Evolutionary conservation across 306 rosid genomes (phyloP), one percentile per base, ranked within the genome.

Genomic region (Castanea crenata): DNA sequence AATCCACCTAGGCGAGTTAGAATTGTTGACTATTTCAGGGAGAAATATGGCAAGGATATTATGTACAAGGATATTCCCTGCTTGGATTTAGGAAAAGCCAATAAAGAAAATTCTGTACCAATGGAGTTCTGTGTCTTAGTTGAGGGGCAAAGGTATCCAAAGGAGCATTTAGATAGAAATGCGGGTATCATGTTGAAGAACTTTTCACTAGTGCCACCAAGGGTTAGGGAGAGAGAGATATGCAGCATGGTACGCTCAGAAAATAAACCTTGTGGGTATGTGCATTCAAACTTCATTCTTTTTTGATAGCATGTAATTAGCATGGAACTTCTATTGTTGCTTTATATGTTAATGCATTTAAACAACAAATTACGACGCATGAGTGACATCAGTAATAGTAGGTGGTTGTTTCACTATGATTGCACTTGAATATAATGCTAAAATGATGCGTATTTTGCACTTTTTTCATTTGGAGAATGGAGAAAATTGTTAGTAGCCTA

Each of bases 241-340:
- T 84, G 69, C 54, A 61, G 27, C 51, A 84, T 89, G 94, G 90
- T 86, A 56, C 81, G 27, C 61, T 91, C 97, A 15, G 68, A 67
- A 12, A 86, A 82, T 71, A 91, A 91, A 74, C 96, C 94, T 83
- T 88, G 93, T n/a, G 89, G 96, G 97, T 92, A 88, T 64, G 84
- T 34, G n/a, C 71, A 82, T 19, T 35, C 58, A 20, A 49, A 55
- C 58, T 79, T 86, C 54, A 11, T 35, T 55, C 41, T 34, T 57
- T 55, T 55, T 44, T 61, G 0, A n/a, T 55, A 29, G 15, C 69
- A 18, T 62, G 69, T 4, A 62, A 27, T 62, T 34, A n/a, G 74
- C 25, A 55, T 71, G 18, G 65, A 59, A 80, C 62, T 79, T 55
- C 8, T 9, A 18, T 76, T 70, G 63, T 77, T 57, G n/a, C 69